Conservation (phyloP, 345 rosid genomes). For the Eucalyptus dawsonii region DNA sequence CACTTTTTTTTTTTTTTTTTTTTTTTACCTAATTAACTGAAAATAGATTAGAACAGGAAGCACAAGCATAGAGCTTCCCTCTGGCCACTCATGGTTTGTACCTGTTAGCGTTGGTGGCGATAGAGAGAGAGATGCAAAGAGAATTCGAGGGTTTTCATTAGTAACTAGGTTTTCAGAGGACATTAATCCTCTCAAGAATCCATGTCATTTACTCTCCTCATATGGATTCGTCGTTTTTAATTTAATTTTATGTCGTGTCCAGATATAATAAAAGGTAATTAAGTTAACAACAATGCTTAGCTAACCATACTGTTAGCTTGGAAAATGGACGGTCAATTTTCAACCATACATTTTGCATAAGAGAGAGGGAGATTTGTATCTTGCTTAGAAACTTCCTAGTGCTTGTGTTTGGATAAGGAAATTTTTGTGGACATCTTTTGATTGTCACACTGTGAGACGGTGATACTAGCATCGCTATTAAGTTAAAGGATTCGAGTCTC, state of each 20-base stretch:
- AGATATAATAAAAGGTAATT: neutral
- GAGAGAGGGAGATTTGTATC: too few species aligned
- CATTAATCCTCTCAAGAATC: neutral
- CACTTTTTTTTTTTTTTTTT: neutral
- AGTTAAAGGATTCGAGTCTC: neutral
- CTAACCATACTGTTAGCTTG: too few species aligned
- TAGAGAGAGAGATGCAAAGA: neutral
- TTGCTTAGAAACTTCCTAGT: too few species aligned
- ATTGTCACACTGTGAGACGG: too few species aligned
- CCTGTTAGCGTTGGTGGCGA: neutral
- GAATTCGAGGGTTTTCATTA: neutral
- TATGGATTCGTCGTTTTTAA: neutral
- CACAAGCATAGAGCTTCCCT: neutral
- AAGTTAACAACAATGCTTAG: neutral
- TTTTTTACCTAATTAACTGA: neutral
- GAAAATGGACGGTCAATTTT: too few species aligned
- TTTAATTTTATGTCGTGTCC: neutral
- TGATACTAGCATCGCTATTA: too few species aligned
- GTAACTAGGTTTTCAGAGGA: neutral
- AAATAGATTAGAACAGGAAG: neutral
- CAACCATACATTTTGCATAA: too few species aligned
- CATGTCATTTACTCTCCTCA: neutral
- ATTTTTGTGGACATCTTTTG: too few species aligned
- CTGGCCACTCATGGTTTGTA: neutral
- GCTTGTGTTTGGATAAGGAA: too few species aligned